Evolutionary conservation across 108 stramenopile species (phyloP).

Genomic region (Nannochloropsis granulata): DNA sequence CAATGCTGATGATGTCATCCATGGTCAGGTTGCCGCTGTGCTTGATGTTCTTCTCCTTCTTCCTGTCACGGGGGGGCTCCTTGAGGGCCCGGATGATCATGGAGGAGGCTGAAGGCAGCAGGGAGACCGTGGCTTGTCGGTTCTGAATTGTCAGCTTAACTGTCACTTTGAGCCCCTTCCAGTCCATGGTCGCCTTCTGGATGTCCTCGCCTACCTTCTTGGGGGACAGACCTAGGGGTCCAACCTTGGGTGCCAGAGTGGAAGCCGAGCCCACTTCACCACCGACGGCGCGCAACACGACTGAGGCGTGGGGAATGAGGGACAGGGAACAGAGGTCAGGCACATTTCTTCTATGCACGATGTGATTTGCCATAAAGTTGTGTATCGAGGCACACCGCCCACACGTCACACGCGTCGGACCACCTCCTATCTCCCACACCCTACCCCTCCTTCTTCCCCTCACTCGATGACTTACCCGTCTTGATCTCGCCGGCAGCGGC

Average conservation of each 20-base stretch:
- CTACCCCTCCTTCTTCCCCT: not conserved
- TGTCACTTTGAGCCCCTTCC: conserved; percentile 98
- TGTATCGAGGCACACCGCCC: too few relatives aligned
- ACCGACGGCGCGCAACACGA: conserved; percentile 97
- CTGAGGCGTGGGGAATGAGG: conserved; percentile 10
- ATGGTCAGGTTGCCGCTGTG: conserved; percentile 99
- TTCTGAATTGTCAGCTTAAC: conserved; percentile 99
- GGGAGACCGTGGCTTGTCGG: conserved; percentile 91
- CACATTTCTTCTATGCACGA: not conserved
- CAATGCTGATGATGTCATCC: conserved; percentile 96
- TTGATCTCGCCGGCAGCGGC: not conserved
- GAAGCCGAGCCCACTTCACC: conserved; percentile 96
- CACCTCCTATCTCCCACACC: not conserved
- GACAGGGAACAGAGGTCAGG: not conserved
- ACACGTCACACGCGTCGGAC: too few relatives aligned
- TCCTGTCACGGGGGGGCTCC: conserved; percentile 98
- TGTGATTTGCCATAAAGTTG: too few relatives aligned
- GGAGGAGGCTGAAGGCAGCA: conserved; percentile 93
- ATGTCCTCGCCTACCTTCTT: conserved; percentile 99
- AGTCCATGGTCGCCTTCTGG: conserved; percentile 99
- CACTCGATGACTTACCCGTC: not conserved
- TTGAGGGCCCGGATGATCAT: conserved; percentile 99
- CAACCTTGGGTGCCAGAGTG: conserved; percentile 98
- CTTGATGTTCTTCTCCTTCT: conserved; percentile 97
- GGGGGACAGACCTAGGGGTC: conserved; percentile 98